Base-by-base conservation (phyloP, 2,329 filamentous ascomycete genomes). In the Aspergillus transmontanensis region DNA sequence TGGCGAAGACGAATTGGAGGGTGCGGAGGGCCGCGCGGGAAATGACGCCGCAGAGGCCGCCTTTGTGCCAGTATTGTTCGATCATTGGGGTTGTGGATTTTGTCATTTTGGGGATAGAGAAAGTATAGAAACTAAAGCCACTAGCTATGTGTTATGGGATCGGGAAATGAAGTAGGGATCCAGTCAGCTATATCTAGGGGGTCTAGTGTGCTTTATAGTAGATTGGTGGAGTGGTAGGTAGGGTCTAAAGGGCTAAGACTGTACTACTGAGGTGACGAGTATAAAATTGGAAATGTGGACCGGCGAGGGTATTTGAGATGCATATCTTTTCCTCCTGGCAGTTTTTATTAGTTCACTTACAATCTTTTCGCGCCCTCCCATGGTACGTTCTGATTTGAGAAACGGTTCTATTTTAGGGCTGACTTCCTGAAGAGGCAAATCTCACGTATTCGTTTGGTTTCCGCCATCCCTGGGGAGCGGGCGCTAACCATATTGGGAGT, bases 1-100 rank as follows among this genome's bases (percentile, higher is more conserved):
- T 53, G 32, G 66, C 65, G 57, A 70, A 60, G 48, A 62, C 43
- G 58, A 69, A 64, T 54, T 70, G 68, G 28, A 67, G 59, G 14
- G 57, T 62, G 28, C 66, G 68, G 58, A 69, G 59, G 26, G 41
- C 50, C 12, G 62, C 46, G 14, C 61, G 64, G 28, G 59, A 34
- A n/a, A 63, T 41, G 10, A 62, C 34, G 28, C 46, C 46, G 32
- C 57, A 64, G 14, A 58, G 28, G 11, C 66, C 66, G 28, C 30
- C 19, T 32, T 59, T 60, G 30, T 68, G 55, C 66, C 66, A 68
- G 58, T 68, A 68, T 32, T 66, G 64, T 16, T 50, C 46, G 46
- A 50, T 26, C 23, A 9, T 28, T 50, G 21, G 23, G 23, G 23
- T 26, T 26, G 23, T 9, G 23, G 46, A 7, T 28, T 28, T 50